A percentile compares a stretch with the other conserved stretches of the same genome.
Evolutionary conservation across 2,329 filamentous ascomycete species (phyloP).

Genomic region (Trichophaea hybrida): DNA sequence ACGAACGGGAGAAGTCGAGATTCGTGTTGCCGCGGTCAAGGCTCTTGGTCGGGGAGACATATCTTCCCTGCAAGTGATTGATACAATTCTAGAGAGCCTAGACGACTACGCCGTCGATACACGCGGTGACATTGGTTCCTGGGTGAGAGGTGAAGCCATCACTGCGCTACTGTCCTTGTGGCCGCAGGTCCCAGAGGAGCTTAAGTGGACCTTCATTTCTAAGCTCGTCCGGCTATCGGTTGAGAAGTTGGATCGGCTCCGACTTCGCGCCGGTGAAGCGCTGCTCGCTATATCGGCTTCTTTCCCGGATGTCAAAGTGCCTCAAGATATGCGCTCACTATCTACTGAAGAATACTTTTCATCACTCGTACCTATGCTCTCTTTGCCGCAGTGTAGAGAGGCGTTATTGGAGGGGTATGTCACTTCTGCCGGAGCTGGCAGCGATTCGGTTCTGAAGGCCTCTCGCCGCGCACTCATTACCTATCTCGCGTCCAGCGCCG

Average conservation of each 20-base stretch:
- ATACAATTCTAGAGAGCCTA: conserved; percentile 39
- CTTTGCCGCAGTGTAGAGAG: conserved; percentile 31
- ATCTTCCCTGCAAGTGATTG: neutral
- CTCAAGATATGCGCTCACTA: neutral
- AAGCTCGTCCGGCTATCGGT: conserved; percentile 51
- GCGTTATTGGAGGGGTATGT: conserved; percentile 51
- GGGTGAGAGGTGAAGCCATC: conserved; percentile 68
- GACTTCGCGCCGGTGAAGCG: conserved; percentile 48
- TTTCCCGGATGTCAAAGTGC: neutral
- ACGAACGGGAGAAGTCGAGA: conserved; percentile 20
- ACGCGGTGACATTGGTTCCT: conserved; percentile 76
- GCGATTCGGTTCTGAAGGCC: conserved; percentile 57
- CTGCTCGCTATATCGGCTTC: conserved; percentile 34
- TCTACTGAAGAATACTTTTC: conserved; percentile 43
- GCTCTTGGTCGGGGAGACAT: conserved; percentile 13
- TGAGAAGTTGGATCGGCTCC: conserved; percentile 82
- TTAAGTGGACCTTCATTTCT: conserved; percentile 13
- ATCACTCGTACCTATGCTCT: conserved; percentile 39
- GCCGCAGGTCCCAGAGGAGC: neutral
- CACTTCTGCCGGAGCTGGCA: conserved; percentile 62
- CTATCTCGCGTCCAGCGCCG: conserved; percentile 32
- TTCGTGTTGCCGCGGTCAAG: conserved; percentile 25
- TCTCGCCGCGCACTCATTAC: conserved; percentile 50
- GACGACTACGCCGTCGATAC: conserved; percentile 87
- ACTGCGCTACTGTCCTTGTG: conserved; percentile 43